Conservation (phyloP, 139 green algal genomes). For the Pleodorina starrii region DNA sequence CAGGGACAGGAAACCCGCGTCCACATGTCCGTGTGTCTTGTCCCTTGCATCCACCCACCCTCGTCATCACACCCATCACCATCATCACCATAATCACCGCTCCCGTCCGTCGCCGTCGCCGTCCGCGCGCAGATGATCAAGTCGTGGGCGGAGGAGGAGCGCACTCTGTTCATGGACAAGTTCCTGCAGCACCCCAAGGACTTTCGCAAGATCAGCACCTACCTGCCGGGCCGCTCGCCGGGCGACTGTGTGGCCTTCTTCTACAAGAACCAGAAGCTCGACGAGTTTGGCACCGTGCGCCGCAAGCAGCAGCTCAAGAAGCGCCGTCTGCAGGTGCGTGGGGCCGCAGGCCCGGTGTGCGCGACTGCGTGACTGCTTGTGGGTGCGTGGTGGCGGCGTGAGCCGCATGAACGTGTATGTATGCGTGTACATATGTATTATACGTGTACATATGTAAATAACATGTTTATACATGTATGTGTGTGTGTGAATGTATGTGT, state of each 20-base stretch:
- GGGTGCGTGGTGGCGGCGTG: no score
- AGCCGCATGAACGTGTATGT: no score
- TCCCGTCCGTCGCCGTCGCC: no score
- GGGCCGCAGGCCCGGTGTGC: no score
- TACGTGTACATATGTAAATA: no score
- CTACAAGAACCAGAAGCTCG: slow-evolving; percentile 91
- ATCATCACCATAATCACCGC: background rate
- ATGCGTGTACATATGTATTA: no score
- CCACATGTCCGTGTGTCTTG: background rate
- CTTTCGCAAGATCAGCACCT: slow-evolving; percentile 87
- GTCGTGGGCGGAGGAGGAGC: slow-evolving; percentile 86
- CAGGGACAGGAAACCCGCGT: no score
- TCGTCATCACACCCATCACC: background rate
- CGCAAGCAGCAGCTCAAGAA: slow-evolving; percentile 95
- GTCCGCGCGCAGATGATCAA: slow-evolving; percentile 38
- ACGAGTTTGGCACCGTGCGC: slow-evolving; percentile 88
- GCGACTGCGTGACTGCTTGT: no score
- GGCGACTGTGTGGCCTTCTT: slow-evolving; percentile 89
- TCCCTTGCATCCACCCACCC: background rate
- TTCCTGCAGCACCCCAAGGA: slow-evolving; percentile 89
- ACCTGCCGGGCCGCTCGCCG: slow-evolving; percentile 79
- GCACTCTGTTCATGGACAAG: slow-evolving; percentile 88
- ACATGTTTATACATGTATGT: no score
- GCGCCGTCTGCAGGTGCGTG: slow-evolving; percentile 75
- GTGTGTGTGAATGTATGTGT: no score